Evolutionary conservation across 2,329 filamentous ascomycete genomes (phyloP), one percentile per base, ranked within the genome.

Genomic region (Microdochium trichocladiopsis): DNA sequence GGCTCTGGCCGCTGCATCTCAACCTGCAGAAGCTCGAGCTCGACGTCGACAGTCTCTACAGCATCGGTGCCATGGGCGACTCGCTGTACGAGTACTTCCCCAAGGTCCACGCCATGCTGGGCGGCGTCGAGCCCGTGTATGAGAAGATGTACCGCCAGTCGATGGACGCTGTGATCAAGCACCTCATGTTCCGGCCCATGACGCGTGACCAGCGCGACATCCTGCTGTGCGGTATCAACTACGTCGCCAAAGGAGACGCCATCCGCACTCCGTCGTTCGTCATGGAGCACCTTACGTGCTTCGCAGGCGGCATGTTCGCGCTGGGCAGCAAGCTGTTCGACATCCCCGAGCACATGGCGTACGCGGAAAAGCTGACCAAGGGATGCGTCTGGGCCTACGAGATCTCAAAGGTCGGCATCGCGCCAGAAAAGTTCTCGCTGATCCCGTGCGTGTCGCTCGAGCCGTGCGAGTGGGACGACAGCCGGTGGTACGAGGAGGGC

Each of bases 171-270:
- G 80, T 79, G 0, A 79, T 79, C 45, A 68, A 83, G 50, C 69
- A 88, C 57, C 70, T 90, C 3, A 76, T 92, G 51, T 91, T 85
- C 69, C 79, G 84, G 1, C 88, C 87, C 0, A 83, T 88, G 75
- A 77, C 81, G 1, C 80, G 81, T 0, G 69, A 75, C 3, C 74
- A 78, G 47, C 72, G 76, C 2, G 80, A 90, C 54, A 82, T 91
- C 2, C 74, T 90, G 2, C 74, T 90, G 16, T 73, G 80, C 0
- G 84, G 77, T 12, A 64, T 66, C 9, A 62, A 63, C 9, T 61
- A 60, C 22, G 60, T 61, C 18, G 55, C 57, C 8, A 56, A 65
- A 4, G 55, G 62, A 25, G 55, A 60, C 1, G 53, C 65, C 23
- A 53, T 61, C 0, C 52, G 55, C 16, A 54, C 54, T 3, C 60